Evolutionary conservation across 495 filamentous ascomycete genomes (phyloP).

Genomic region (Aspergillus taichungensis): DNA sequence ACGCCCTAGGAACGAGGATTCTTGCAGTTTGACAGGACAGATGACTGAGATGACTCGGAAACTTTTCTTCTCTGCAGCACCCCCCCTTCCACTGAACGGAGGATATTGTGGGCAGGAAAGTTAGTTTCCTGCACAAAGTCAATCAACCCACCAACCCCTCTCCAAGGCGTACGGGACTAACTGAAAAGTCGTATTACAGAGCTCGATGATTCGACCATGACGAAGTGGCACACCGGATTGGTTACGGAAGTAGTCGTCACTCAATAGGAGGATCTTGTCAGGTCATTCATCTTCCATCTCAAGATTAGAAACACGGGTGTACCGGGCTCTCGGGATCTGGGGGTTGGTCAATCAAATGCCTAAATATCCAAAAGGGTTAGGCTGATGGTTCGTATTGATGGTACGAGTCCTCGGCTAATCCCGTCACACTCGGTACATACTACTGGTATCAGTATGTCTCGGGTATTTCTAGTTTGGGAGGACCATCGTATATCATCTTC

Average conservation of each 20-base stretch:
- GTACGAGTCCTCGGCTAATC: no score
- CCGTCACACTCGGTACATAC: no score
- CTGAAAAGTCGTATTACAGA: no score
- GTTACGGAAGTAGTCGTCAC: background rate
- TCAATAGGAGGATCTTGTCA: background rate
- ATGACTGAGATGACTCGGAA: constrained; percentile 1
- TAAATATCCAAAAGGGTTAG: no score
- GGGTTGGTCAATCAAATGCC: no score
- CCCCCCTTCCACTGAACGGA: background rate
- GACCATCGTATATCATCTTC: no score
- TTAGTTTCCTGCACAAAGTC: background rate
- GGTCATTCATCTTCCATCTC: background rate
- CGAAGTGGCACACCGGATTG: no score
- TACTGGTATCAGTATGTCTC: no score
- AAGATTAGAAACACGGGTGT: constrained; percentile 14
- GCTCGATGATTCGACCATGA: no score
- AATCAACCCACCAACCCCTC: background rate
- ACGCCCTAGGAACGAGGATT: background rate
- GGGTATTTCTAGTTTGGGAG: no score
- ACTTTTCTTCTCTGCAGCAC: constrained; percentile 8
- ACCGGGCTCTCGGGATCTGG: constrained; percentile 11
- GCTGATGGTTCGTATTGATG: no score
- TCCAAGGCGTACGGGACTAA: no score
- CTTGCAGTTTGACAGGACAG: background rate
- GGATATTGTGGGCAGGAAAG: constrained; percentile 1